Conservation (phyloP, 75 land plant species). For the Chamaecyparis obtusa region DNA sequence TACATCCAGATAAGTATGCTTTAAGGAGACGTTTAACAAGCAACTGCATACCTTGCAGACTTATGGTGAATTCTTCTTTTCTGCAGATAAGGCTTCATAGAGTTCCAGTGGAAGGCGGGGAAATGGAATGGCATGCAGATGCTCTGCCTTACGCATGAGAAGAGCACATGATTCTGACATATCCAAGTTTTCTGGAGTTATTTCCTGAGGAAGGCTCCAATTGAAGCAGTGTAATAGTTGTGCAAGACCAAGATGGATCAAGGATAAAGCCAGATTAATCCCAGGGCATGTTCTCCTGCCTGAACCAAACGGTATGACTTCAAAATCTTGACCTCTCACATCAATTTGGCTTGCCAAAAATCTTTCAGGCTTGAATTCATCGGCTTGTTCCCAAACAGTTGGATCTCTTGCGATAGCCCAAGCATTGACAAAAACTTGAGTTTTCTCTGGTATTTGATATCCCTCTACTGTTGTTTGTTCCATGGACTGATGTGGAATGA, state of each 20-base stretch:
- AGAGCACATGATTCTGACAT: constrained; percentile 23
- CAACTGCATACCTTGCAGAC: too few species aligned
- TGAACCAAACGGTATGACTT: too few species aligned
- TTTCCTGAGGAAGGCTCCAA: neutral
- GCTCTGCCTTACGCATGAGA: constrained; percentile 2
- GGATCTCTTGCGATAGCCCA: constrained; percentile 10
- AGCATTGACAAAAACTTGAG: constrained; percentile 10
- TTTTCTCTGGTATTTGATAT: constrained; percentile 34
- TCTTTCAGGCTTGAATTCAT: constrained; percentile 13
- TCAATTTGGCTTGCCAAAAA: neutral
- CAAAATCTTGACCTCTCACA: neutral
- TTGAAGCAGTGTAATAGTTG: neutral
- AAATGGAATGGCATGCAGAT: constrained; percentile 16
- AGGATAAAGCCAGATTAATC: too few species aligned
- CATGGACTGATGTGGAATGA: constrained; percentile 32
- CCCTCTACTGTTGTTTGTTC: constrained; percentile 17
- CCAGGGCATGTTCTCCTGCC: too few species aligned
- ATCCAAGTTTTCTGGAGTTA: constrained; percentile 18
- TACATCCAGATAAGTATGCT: too few species aligned
- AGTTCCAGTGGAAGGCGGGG: constrained; percentile 15
- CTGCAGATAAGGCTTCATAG: too few species aligned
- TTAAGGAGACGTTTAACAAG: too few species aligned
- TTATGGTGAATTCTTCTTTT: too few species aligned
- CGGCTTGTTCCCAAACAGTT: neutral
- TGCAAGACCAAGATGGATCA: too few species aligned